These are phyloP conservation scores for Mycena albidolilacea DNA, from an alignment of 768 basidiomycete genomes.

Conservation along the genomic window DNA sequence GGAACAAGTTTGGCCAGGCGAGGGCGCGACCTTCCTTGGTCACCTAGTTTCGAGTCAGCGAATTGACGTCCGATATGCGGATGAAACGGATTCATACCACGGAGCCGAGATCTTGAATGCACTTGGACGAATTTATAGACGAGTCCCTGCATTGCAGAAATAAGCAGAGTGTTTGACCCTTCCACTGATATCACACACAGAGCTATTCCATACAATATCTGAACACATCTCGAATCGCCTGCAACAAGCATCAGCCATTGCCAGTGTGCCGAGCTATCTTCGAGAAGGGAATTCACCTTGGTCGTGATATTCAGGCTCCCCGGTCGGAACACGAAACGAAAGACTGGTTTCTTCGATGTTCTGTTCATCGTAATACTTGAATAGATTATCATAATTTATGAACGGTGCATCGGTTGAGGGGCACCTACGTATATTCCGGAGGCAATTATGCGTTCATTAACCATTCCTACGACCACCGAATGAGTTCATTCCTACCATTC, in stretches of 20 bases:
- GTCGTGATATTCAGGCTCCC: constrained; percentile 30
- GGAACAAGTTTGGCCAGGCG: constrained; percentile 56
- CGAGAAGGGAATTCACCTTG: constrained; percentile 32
- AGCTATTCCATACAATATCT: constrained; percentile 27
- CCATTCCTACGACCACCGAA: constrained; percentile 25
- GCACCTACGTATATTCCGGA: constrained; percentile 42
- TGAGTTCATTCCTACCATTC: background rate
- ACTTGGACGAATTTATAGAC: constrained; percentile 13
- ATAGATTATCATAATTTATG: constrained; percentile 29
- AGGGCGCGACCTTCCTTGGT: constrained; percentile 49
- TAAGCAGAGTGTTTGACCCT: background rate
- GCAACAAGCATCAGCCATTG: background rate
- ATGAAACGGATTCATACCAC: constrained; percentile 33
- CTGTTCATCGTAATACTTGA: constrained; percentile 44
- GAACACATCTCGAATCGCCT: constrained; percentile 20
- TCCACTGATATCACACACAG: constrained; percentile 17
- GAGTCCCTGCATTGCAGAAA: background rate
- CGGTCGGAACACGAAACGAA: constrained; percentile 48
- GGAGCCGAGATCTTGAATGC: constrained; percentile 46
- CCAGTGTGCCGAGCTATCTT: background rate
- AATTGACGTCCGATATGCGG: background rate
- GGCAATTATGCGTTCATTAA: constrained; percentile 39
- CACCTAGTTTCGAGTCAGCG: constrained; percentile 10
- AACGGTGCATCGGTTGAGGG: constrained; percentile 28
- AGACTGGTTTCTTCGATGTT: constrained; percentile 51